Evolutionary conservation across 805 yeast species (phyloP).

Genomic region (Wickerhamiella azymoides): DNA sequence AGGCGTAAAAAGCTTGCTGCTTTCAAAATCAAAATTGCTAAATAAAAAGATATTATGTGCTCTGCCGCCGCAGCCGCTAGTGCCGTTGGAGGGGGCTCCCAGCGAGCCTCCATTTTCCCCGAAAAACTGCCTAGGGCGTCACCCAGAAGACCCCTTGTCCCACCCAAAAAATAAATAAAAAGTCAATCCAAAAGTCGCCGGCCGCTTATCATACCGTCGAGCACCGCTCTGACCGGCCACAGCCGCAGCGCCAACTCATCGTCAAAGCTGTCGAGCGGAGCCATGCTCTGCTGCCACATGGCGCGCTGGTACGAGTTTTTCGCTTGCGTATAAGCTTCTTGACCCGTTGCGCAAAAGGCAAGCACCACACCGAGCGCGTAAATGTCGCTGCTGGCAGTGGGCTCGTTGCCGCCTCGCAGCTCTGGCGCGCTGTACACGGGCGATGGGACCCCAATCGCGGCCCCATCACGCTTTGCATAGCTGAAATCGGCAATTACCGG

Average conservation of each 20-base stretch:
- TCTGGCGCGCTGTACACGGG: slow-evolving; percentile 38
- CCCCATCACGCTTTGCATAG: slow-evolving; percentile 17
- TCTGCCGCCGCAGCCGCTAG: no score
- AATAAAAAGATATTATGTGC: no score
- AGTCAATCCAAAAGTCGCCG: not conserved
- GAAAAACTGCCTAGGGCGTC: no score
- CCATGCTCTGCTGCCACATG: slow-evolving; percentile 21
- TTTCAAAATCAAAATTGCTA: no score
- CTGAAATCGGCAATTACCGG: slow-evolving; percentile 39
- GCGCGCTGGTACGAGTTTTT: slow-evolving; percentile 24
- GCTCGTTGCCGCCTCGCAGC: slow-evolving; percentile 22
- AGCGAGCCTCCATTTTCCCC: no score
- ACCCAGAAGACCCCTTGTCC: no score
- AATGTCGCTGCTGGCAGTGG: slow-evolving; percentile 30
- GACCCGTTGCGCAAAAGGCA: slow-evolving; percentile 34
- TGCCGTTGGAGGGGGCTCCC: no score
- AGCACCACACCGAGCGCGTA: slow-evolving; percentile 36
- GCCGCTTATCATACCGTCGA: not conserved
- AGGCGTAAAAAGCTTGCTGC: not conserved
- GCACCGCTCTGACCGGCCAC: not conserved
- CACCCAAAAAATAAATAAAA: not conserved
- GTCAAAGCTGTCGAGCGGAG: slow-evolving; percentile 19
- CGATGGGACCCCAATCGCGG: slow-evolving; percentile 25
- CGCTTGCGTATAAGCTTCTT: slow-evolving; percentile 30
- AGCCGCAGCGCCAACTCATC: slow-evolving; percentile 15